Percentiles rank a stretch among this genome's conserved stretches.
Evolutionary conservation across 2,329 filamentous ascomycete species (phyloP).

Genomic region (Fusarium sp.): DNA sequence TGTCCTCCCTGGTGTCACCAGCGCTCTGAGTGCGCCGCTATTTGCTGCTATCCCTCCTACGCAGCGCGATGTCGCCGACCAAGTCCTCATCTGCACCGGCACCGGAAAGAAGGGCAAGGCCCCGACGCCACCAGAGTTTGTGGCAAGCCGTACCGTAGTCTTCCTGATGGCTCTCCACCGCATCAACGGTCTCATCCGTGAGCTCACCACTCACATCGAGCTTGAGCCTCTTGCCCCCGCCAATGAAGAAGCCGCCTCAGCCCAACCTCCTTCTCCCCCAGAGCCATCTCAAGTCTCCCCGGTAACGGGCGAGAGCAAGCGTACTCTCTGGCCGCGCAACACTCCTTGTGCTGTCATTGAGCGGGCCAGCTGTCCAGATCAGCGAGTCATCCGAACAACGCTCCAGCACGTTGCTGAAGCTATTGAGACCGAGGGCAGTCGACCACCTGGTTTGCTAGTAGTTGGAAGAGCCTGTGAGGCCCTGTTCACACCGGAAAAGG

Average conservation of each 20-base stretch:
- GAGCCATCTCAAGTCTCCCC: constrained; percentile 12
- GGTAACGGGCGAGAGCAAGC: constrained; percentile 31
- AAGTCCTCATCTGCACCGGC: constrained; percentile 95
- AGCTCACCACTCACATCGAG: constrained; percentile 67
- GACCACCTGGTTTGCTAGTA: constrained; percentile 89
- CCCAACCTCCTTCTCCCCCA: constrained; percentile 25
- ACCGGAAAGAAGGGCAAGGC: constrained; percentile 91
- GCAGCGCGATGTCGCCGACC: constrained; percentile 89
- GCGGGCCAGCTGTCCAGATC: constrained; percentile 92
- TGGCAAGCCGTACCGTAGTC: constrained; percentile 83
- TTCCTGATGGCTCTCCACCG: constrained; percentile 97
- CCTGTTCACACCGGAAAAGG: constrained; percentile 68
- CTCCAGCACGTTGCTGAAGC: constrained; percentile 82
- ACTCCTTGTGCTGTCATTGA: constrained; percentile 95
- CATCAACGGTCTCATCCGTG: constrained; percentile 77
- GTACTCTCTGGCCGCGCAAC: constrained; percentile 74
- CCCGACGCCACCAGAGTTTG: constrained; percentile 84
- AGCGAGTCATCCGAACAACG: constrained; percentile 91
- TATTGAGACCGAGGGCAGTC: constrained; percentile 87
- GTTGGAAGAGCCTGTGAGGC: constrained; percentile 88
- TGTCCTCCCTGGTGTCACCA: constrained; percentile 92
- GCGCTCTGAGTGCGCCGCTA: constrained; percentile 85
- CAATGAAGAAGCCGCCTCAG: constrained; percentile 36
- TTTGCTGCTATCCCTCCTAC: constrained; percentile 91
- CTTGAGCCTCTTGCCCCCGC: constrained; percentile 41